phyloP scores from a whole-genome alignment of 2,329 filamentous ascomycete species.

The Colletotrichum sp. region DNA sequence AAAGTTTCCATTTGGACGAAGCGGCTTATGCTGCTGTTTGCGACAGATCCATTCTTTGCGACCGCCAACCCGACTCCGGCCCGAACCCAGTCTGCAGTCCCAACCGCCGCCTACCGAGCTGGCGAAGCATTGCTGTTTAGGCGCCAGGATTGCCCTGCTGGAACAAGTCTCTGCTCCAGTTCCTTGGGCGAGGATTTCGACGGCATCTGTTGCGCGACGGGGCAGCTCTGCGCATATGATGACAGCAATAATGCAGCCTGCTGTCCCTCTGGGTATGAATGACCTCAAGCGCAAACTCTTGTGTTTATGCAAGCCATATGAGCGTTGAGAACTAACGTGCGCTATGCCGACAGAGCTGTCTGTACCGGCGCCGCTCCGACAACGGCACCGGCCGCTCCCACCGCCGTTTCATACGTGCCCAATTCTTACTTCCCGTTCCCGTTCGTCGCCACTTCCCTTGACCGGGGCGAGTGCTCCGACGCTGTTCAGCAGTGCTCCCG shows the following conservation, averaged over 20 bases:
- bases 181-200: conserved; percentile 50
- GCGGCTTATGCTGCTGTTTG: not conserved
- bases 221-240: conserved; percentile 57
- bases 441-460: conserved; percentile 59
- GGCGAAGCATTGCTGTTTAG: not conserved
- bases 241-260: conserved; percentile 55
- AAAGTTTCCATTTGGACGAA: not conserved
- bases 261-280: conserved; percentile 55
- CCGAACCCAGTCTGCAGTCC: not conserved
- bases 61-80: not conserved
- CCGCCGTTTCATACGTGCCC: conserved; percentile 55
- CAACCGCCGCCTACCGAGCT: not conserved
- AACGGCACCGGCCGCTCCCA: conserved; percentile 40
- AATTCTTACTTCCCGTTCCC: conserved; percentile 68
- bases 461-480: conserved; percentile 55
- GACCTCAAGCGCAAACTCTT: not conserved
- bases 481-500: conserved; percentile 56
- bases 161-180: conserved; percentile 56
- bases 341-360: conserved; percentile 44
- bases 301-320: not conserved
- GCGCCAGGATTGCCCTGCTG: conserved; percentile 45
- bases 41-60: not conserved
- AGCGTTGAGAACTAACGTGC: not conserved
- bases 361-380: conserved; percentile 61
- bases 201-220: conserved; percentile 56